phyloP scores from a whole-genome alignment of 2,329 filamentous ascomycete species.

The Neofusicoccum laricinum region DNA sequence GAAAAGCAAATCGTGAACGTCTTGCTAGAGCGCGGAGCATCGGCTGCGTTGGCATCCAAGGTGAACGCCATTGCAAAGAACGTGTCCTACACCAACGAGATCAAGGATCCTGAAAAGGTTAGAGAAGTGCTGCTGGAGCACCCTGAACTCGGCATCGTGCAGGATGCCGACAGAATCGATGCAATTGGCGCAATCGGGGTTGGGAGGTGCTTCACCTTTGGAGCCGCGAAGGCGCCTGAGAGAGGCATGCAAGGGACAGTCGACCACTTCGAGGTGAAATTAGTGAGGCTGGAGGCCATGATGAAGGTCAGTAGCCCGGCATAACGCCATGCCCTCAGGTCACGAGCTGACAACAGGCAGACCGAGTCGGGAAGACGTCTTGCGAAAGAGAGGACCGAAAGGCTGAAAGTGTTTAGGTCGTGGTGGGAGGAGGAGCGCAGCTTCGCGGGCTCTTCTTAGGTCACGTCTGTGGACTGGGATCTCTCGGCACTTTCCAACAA shows the following conservation, averaged over 20 bases:
- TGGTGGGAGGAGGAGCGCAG: conserved; percentile 18
- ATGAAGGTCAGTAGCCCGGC: conserved; percentile 23
- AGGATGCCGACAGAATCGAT: conserved; percentile 92
- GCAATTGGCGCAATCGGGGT: conserved; percentile 85
- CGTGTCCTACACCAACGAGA: conserved; percentile 76
- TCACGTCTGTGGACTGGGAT: neutral
- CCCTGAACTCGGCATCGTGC: conserved; percentile 79
- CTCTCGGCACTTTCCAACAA: neutral
- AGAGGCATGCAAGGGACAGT: conserved; percentile 27
- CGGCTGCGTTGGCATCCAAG: conserved; percentile 56
- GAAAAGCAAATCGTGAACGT: conserved; percentile 56
- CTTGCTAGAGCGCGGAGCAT: conserved; percentile 57
- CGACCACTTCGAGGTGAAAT: conserved; percentile 36
- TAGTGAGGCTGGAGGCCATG: conserved; percentile 30
- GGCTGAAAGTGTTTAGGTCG: conserved; percentile 15
- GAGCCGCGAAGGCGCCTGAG: conserved; percentile 58
- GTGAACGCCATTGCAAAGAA: conserved; percentile 72
- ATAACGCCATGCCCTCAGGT: neutral
- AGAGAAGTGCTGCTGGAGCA: conserved; percentile 59
- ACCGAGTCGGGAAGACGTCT: conserved; percentile 4
- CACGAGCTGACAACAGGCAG: neutral
- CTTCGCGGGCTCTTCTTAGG: neutral
- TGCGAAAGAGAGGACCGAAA: conserved; percentile 12
- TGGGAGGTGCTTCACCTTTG: conserved; percentile 72
- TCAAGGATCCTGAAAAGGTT: conserved; percentile 61